phyloP scores from a whole-genome alignment of 2,329 filamentous ascomycete species.

The Teratosphaeria nubilosa region DNA sequence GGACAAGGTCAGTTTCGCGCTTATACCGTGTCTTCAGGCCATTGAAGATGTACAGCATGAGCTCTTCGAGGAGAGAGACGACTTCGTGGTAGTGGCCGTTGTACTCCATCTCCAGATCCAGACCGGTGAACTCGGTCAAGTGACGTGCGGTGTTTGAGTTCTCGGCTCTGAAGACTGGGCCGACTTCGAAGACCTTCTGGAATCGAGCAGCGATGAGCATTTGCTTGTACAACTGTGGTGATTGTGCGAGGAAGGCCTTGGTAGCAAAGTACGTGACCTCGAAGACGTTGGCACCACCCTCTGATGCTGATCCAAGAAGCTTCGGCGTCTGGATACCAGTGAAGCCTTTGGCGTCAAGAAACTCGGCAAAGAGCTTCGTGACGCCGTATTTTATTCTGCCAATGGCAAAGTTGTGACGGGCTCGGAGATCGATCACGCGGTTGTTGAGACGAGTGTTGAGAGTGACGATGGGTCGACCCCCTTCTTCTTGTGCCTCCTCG shows the following conservation, averaged over 20 bases:
- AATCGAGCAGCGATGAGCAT: conserved; percentile 71
- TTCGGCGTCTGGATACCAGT: conserved; percentile 82
- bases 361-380: conserved; percentile 64
- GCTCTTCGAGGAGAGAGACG: conserved; percentile 58
- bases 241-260: conserved; percentile 69
- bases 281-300: conserved; percentile 90
- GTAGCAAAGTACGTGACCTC: conserved; percentile 80
- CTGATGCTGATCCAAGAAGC: conserved; percentile 78
- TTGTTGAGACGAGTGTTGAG: conserved; percentile 84
- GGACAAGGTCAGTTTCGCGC: conserved; percentile 62
- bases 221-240: conserved; percentile 81
- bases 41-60: conserved; percentile 70
- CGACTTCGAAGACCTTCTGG: conserved; percentile 68
- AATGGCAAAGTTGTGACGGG: conserved; percentile 82
- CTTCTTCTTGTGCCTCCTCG: conserved; percentile 40
- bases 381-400: conserved; percentile 61
- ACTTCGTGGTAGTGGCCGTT: conserved; percentile 70
- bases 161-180: conserved; percentile 77
- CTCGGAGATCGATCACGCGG: conserved; percentile 82
- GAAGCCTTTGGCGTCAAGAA: conserved; percentile 65
- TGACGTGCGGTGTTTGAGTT: conserved; percentile 76
- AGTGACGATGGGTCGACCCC: conserved; percentile 58
- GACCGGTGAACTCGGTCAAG: conserved; percentile 80
- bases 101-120: conserved; percentile 85
- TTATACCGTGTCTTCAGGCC: conserved; percentile 58